Evolutionary conservation across 140 eudicot species (phyloP).

Genomic region (Stevia rebaudiana): DNA sequence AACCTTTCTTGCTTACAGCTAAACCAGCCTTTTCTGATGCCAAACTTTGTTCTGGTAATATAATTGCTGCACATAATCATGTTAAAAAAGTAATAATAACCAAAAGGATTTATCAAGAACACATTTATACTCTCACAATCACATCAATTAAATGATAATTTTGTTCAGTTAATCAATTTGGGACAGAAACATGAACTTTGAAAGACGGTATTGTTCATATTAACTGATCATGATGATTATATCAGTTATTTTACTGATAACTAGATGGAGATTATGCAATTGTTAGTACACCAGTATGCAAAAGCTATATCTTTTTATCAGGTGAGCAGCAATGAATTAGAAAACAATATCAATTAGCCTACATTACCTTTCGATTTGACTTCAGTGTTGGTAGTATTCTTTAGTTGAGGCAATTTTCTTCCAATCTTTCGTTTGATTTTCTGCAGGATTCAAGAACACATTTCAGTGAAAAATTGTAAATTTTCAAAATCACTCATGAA

Average conservation of each 20-base stretch:
- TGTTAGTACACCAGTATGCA: too few species aligned
- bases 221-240: too few species aligned
- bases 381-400: slow-evolving; percentile 82
- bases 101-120: not conserved
- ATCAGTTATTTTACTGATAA: too few species aligned
- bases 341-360: not conserved
- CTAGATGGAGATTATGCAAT: too few species aligned
- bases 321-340: not conserved
- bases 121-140: not conserved
- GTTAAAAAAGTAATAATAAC: not conserved
- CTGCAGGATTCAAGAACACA: slow-evolving; percentile 34
- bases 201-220: too few species aligned
- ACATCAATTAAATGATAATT: not conserved
- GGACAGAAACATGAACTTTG: not conserved
- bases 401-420: slow-evolving; percentile 81
- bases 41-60: slow-evolving; percentile 91
- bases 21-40: slow-evolving; percentile 78
- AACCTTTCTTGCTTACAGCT: slow-evolving; percentile 85
- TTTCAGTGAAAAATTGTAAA: not conserved
- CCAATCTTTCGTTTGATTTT: slow-evolving; percentile 84
- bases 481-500: not conserved
- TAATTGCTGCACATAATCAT: slow-evolving; percentile 49
- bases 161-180: not conserved
- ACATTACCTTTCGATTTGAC: slow-evolving; percentile 69
- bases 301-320: too few species aligned